phyloP scores from a whole-genome alignment of 2,329 filamentous ascomycete genomes.

The Sclerotinia borealis region DNA sequence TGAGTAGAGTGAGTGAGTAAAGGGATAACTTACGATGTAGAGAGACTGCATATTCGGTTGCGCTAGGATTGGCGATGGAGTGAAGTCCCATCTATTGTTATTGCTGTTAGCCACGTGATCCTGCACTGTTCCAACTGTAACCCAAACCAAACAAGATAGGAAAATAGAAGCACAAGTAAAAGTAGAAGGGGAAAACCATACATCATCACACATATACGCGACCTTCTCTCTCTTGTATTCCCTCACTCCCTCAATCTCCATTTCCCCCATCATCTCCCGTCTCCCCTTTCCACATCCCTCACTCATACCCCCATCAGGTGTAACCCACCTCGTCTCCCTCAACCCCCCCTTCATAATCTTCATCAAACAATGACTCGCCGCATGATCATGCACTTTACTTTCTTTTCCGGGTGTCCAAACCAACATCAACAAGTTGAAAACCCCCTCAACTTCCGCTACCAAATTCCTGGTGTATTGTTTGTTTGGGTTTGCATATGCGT shows the following conservation, averaged over 20 bases:
- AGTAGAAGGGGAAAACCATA: slow-evolving; percentile 6
- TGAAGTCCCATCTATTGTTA: slow-evolving; percentile 63
- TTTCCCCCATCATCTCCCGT: slow-evolving; percentile 18
- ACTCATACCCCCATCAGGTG: slow-evolving; percentile 24
- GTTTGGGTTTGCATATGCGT: slow-evolving; percentile 62
- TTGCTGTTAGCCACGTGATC: neutral
- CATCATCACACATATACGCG: slow-evolving; percentile 82
- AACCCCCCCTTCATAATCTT: slow-evolving; percentile 74
- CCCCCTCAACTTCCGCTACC: slow-evolving; percentile 78
- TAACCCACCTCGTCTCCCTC: slow-evolving; percentile 67
- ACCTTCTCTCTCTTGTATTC: slow-evolving; percentile 66
- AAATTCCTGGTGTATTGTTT: slow-evolving; percentile 81
- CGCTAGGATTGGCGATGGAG: slow-evolving; percentile 69
- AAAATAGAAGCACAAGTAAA: neutral
- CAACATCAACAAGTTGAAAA: slow-evolving; percentile 61
- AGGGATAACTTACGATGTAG: slow-evolving; percentile 50
- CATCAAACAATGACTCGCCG: slow-evolving; percentile 89
- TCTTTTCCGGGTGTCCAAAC: slow-evolving; percentile 84
- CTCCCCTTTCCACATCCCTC: slow-evolving; percentile 9
- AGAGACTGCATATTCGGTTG: slow-evolving; percentile 71
- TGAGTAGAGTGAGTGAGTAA: neutral
- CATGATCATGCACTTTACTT: slow-evolving; percentile 83
- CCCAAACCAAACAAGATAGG: neutral
- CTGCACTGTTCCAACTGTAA: neutral
- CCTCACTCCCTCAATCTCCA: slow-evolving; percentile 41